These are phyloP conservation scores for Fusarium sambucinum DNA, from an alignment of 2,329 filamentous ascomycete species.

Conservation along the genomic window DNA sequence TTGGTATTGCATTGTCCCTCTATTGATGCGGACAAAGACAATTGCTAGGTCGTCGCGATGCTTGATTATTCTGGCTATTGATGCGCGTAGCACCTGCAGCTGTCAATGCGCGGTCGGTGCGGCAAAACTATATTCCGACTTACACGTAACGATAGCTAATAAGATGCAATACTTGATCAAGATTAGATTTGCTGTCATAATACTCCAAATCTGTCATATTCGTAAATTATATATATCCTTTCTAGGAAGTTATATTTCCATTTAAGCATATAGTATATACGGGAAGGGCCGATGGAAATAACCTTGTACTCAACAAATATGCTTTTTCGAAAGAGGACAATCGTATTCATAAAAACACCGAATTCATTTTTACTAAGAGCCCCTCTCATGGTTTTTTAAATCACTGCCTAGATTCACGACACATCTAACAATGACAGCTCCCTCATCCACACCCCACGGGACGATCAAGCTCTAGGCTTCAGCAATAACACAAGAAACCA, in stretches of 20 bases:
- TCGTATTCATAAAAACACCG: not conserved
- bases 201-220: not conserved
- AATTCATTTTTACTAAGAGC: not conserved
- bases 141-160: conserved; percentile 16
- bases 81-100: conserved; percentile 39
- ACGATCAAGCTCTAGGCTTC: conserved; percentile 19
- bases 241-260: too few species aligned
- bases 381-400: conserved; percentile 6
- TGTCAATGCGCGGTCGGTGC: conserved; percentile 24
- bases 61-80: conserved; percentile 35
- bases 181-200: not conserved
- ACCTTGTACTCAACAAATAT: not conserved
- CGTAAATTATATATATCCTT: too few species aligned
- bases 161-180: not conserved
- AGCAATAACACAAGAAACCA: conserved; percentile 10
- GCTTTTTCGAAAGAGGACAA: not conserved
- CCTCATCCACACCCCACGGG: not conserved
- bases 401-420: conserved; percentile 3
- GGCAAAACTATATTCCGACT: conserved; percentile 44
- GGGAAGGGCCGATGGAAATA: not conserved
- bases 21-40: conserved; percentile 42
- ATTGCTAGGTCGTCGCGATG: conserved; percentile 39
- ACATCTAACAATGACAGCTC: conserved; percentile 3
- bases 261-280: not conserved
- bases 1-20: conserved; percentile 33